Percentiles rank a stretch among this genome's conserved stretches.
These are phyloP conservation scores for Citrus medica DNA, from an alignment of 345 rosid species.

Conservation along the genomic window DNA sequence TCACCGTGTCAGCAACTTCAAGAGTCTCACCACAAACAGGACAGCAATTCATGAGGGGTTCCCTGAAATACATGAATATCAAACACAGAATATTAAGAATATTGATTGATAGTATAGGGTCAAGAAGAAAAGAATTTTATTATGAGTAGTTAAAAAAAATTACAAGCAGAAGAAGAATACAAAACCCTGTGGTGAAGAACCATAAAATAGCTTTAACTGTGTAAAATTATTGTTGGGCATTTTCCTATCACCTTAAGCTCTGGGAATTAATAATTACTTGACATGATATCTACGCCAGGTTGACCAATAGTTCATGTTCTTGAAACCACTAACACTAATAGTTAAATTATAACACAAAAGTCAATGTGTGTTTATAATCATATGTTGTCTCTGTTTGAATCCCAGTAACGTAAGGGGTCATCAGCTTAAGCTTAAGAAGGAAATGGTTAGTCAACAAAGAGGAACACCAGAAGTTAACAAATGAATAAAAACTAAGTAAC, in stretches of 20 bases:
- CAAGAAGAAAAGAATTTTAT: neutral
- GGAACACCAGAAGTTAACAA: neutral
- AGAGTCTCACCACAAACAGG: conserved; percentile 90
- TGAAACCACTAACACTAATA: neutral
- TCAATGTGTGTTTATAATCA: neutral
- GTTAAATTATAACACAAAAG: neutral
- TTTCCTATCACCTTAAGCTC: neutral
- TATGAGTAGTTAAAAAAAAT: neutral
- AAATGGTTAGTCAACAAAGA: neutral
- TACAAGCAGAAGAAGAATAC: neutral
- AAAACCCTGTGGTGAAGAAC: neutral
- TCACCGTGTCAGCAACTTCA: conserved; percentile 68
- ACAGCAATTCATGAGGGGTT: conserved; percentile 71
- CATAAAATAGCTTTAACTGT: neutral
- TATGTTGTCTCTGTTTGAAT: neutral
- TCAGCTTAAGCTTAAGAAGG: neutral
- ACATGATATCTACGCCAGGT: neutral
- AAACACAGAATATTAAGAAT: neutral
- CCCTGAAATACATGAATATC: conserved; percentile 42
- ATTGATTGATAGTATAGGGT: neutral
- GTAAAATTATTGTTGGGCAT: neutral
- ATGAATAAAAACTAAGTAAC: neutral
- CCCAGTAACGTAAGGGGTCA: neutral
- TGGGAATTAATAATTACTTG: neutral
- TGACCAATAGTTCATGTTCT: neutral